Conservation (phyloP, 2,329 filamentous ascomycete genomes). For the Alternaria ethzedia region DNA sequence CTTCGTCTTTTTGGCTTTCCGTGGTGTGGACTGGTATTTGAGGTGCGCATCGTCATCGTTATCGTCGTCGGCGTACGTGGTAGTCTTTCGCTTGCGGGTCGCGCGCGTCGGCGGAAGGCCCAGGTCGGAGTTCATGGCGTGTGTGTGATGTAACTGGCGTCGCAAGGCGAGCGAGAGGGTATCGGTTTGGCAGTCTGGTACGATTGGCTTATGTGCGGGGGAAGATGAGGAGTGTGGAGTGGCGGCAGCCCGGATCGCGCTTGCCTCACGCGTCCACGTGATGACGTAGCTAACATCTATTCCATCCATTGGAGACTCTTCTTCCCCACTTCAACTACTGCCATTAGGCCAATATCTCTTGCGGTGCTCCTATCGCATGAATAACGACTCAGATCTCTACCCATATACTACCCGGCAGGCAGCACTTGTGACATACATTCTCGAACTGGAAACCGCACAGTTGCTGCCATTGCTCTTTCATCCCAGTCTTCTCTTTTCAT, state of each 20-base stretch:
- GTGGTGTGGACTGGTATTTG: slow-evolving; percentile 5
- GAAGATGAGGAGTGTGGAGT: neutral
- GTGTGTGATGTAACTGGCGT: neutral
- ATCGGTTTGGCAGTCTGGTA: neutral
- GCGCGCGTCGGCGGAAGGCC: neutral
- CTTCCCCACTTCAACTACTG: neutral
- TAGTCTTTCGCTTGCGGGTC: slow-evolving; percentile 33
- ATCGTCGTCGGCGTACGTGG: slow-evolving; percentile 15
- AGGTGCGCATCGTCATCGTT: slow-evolving; percentile 10
- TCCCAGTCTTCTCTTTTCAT: neutral
- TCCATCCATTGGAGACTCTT: neutral
- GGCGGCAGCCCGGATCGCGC: slow-evolving; percentile 4
- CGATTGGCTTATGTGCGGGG: neutral
- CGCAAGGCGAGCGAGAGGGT: neutral
- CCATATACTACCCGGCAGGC: neutral
- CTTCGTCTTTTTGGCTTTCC: slow-evolving; percentile 10
- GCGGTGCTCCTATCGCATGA: neutral
- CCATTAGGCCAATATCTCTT: neutral
- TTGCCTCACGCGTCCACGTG: slow-evolving; percentile 15
- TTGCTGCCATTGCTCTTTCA: neutral
- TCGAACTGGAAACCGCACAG: neutral
- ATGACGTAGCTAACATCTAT: slow-evolving; percentile 6
- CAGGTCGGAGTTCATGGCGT: slow-evolving; percentile 3
- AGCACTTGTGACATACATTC: neutral
- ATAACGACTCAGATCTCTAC: neutral